Conservation (phyloP, 1,284 basidiomycete genomes). For the Athelia psychrophila region DNA sequence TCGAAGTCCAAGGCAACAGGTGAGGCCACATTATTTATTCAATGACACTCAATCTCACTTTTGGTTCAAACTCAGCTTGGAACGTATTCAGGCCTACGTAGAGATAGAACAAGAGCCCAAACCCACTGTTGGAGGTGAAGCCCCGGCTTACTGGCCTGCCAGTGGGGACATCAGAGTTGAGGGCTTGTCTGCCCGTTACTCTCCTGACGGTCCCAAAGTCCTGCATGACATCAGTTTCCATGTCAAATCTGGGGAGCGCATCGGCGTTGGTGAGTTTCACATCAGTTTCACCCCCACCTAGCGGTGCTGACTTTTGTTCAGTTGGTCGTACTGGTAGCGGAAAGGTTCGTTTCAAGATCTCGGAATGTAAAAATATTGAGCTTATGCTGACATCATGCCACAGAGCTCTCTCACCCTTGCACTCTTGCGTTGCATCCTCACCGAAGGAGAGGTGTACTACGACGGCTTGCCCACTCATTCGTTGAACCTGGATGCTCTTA, state of each 20-base stretch:
- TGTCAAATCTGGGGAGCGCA: constrained; percentile 56
- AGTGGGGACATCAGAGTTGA: constrained; percentile 68
- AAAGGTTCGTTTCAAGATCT: constrained; percentile 40
- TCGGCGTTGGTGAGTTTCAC: constrained; percentile 50
- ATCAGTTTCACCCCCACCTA: constrained; percentile 1
- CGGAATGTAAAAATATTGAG: too few relatives aligned
- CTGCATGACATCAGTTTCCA: constrained; percentile 54
- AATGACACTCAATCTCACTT: not conserved
- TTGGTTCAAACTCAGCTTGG: constrained; percentile 42
- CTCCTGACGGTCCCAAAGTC: constrained; percentile 45
- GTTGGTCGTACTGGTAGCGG: constrained; percentile 77
- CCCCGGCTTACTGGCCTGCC: constrained; percentile 79
- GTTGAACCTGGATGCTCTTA: constrained; percentile 63
- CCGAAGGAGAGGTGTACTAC: constrained; percentile 53
- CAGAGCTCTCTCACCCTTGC: constrained; percentile 50
- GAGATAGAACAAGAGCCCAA: constrained; percentile 70
- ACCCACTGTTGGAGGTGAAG: constrained; percentile 44
- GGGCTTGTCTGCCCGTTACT: constrained; percentile 55
- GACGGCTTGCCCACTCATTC: constrained; percentile 42
- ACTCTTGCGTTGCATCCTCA: constrained; percentile 54
- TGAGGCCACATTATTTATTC: constrained; percentile 14
- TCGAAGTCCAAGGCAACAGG: constrained; percentile 43
- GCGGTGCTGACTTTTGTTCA: constrained; percentile 15
- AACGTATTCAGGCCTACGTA: constrained; percentile 73
- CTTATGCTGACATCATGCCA: not conserved